Conservation (phyloP, 495 filamentous ascomycete species). For the Gamarada debralockiae region DNA sequence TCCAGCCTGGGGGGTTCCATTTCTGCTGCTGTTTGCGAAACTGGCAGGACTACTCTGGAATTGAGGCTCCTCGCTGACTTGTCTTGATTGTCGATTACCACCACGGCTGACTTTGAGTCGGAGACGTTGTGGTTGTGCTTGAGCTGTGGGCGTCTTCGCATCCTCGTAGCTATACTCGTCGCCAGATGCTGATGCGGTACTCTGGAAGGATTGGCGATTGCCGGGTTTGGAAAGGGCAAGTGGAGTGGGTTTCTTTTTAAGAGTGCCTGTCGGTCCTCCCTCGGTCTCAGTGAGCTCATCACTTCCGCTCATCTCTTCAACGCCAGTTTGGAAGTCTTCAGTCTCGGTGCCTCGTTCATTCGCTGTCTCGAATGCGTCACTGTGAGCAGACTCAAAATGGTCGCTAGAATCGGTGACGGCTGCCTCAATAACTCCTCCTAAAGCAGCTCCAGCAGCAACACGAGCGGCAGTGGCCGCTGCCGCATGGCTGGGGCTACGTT, state of each 20-base stretch:
- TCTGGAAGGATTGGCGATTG: slow-evolving; percentile 68
- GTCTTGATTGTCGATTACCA: slow-evolving; percentile 55
- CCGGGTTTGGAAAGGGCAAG: slow-evolving; percentile 29
- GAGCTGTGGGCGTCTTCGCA: slow-evolving; percentile 31
- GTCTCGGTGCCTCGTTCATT: slow-evolving; percentile 82
- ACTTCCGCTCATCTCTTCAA: slow-evolving; percentile 77
- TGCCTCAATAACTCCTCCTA: slow-evolving; percentile 6
- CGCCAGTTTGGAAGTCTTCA: slow-evolving; percentile 89
- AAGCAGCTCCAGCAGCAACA: slow-evolving; percentile 10
- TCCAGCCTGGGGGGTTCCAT: slow-evolving; percentile 49
- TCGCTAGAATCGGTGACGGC: slow-evolving; percentile 44
- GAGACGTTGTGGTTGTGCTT: slow-evolving; percentile 61
- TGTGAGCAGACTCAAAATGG: slow-evolving; percentile 80
- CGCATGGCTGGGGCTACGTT: slow-evolving; percentile 42
- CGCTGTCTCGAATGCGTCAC: slow-evolving; percentile 76
- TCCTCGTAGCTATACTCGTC: slow-evolving; percentile 68
- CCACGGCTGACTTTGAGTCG: slow-evolving; percentile 66
- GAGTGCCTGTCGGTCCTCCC: slow-evolving; percentile 34
- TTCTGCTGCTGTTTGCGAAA: slow-evolving; percentile 43
- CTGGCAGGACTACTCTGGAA: slow-evolving; percentile 50
- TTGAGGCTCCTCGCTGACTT: slow-evolving; percentile 59
- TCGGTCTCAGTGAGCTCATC: slow-evolving; percentile 89
- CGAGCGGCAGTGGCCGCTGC: slow-evolving; percentile 14
- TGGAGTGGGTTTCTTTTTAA: slow-evolving; percentile 12
- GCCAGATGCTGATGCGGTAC: slow-evolving; percentile 84